These are phyloP conservation scores for Yamadazyma blattariae DNA, from an alignment of 1,139 yeast genomes.

Conservation along the genomic window DNA sequence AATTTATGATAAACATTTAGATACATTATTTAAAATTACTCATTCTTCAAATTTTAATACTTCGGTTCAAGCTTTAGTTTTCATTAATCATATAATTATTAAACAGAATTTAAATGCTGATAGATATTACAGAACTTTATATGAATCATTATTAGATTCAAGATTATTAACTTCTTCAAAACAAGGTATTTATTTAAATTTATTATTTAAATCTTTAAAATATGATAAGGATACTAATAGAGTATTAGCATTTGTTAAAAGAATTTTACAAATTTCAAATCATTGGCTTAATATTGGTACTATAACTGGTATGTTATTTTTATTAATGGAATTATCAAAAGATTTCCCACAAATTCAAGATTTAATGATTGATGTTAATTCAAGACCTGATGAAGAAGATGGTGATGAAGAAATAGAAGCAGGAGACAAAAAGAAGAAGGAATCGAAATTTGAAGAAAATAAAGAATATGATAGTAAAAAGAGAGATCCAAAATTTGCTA, in stretches of 20 bases:
- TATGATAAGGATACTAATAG: slow-evolving; percentile 63
- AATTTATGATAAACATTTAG: slow-evolving; percentile 73
- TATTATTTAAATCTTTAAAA: slow-evolving; percentile 80
- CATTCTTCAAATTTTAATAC: slow-evolving; percentile 95
- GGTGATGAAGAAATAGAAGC: slow-evolving; percentile 9
- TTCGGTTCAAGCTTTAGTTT: slow-evolving; percentile 85
- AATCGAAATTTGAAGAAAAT: slow-evolving; percentile 45
- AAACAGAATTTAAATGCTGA: slow-evolving; percentile 60
- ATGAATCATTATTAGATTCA: slow-evolving; percentile 85
- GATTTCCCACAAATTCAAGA: slow-evolving; percentile 41
- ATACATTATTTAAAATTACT: slow-evolving; percentile 83
- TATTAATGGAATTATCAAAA: slow-evolving; percentile 62
- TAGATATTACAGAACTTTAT: slow-evolving; percentile 83
- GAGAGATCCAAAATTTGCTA: slow-evolving; percentile 86
- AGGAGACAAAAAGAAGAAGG: slow-evolving; percentile 3
- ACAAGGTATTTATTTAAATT: slow-evolving; percentile 83
- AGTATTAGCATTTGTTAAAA: slow-evolving; percentile 85
- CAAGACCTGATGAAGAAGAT: slow-evolving; percentile 33
- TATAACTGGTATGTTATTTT: slow-evolving; percentile 81
- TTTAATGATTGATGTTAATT: slow-evolving; percentile 38
- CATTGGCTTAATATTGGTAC: slow-evolving; percentile 91
- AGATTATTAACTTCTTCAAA: slow-evolving; percentile 82
- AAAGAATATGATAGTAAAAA: slow-evolving; percentile 67
- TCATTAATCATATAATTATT: slow-evolving; percentile 72
- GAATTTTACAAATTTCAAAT: slow-evolving; percentile 80